Evolutionary conservation across 2,329 filamentous ascomycete species (phyloP).

Genomic region (Aspergillus sp.): DNA sequence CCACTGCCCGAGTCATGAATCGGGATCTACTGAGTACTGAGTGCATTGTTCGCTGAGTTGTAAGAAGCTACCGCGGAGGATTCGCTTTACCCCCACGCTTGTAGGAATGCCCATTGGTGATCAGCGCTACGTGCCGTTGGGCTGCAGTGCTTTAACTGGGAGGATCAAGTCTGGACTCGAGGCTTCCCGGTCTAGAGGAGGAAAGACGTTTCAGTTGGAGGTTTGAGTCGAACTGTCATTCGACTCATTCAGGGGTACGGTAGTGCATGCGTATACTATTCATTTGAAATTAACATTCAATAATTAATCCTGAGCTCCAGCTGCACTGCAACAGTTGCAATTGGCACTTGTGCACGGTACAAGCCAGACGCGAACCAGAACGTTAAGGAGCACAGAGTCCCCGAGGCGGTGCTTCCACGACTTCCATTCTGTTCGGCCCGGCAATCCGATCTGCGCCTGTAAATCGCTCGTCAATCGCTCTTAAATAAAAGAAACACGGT

Average conservation of each 20-base stretch:
- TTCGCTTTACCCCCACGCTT: background rate
- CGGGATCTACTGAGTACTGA: background rate
- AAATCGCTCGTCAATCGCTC: background rate
- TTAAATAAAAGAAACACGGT: background rate
- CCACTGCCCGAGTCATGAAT: background rate
- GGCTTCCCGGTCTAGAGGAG: background rate
- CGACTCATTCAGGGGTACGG: background rate
- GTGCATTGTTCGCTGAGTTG: background rate
- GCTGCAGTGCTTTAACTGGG: background rate
- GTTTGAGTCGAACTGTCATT: background rate
- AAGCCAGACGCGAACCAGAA: too few relatives aligned
- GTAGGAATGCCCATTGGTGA: background rate
- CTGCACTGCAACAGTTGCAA: too few relatives aligned
- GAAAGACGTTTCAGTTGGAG: background rate
- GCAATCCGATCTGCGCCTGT: background rate
- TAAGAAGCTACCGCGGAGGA: background rate
- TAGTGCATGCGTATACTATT: background rate
- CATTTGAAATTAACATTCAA: too few relatives aligned
- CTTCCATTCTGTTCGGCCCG: background rate
- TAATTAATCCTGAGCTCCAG: too few relatives aligned
- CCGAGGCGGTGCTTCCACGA: too few relatives aligned
- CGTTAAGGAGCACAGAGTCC: too few relatives aligned
- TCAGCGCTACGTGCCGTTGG: background rate
- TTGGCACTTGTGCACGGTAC: too few relatives aligned
- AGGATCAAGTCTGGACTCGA: background rate